Conservation (phyloP, 2,329 filamentous ascomycete species). For the Penicillium sp. region DNA sequence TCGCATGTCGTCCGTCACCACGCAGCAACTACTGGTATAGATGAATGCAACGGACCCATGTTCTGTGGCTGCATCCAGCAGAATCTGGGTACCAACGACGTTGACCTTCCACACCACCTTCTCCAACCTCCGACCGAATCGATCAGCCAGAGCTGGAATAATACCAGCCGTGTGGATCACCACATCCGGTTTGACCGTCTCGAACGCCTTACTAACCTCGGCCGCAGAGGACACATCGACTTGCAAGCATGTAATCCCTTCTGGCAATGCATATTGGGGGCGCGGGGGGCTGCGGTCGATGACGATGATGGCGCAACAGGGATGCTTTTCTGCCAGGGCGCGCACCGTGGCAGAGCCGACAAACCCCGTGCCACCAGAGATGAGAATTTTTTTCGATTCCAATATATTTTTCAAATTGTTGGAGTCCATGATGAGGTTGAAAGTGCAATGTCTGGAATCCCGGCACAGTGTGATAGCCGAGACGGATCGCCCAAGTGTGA, state of each 20-base stretch:
- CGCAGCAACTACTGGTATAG: conserved; percentile 58
- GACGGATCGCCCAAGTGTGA: not conserved
- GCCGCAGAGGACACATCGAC: conserved; percentile 35
- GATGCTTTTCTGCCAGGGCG: conserved; percentile 38
- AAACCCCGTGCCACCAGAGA: conserved; percentile 43
- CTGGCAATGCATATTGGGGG: conserved; percentile 28
- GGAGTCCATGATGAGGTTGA: not conserved
- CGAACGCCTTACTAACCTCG: conserved; percentile 36
- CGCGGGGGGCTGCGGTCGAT: conserved; percentile 36
- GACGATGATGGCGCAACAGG: conserved; percentile 37
- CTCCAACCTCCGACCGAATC: conserved; percentile 37
- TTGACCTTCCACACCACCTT: conserved; percentile 52
- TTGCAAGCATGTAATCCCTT: conserved; percentile 26
- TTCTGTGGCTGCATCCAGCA: conserved; percentile 48
- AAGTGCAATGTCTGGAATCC: not conserved
- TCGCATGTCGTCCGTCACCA: conserved; percentile 52
- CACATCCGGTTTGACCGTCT: conserved; percentile 45
- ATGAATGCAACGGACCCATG: conserved; percentile 52
- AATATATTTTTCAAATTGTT: not conserved
- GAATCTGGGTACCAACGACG: conserved; percentile 55
- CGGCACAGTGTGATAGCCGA: not conserved
- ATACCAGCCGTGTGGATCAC: conserved; percentile 57
- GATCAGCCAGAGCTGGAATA: conserved; percentile 41
- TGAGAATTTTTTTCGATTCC: conserved; percentile 29
- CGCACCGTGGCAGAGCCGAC: conserved; percentile 41